These are phyloP conservation scores for Sphaerulina musiva DNA, from an alignment of 2,329 filamentous ascomycete genomes.

Conservation along the genomic window DNA sequence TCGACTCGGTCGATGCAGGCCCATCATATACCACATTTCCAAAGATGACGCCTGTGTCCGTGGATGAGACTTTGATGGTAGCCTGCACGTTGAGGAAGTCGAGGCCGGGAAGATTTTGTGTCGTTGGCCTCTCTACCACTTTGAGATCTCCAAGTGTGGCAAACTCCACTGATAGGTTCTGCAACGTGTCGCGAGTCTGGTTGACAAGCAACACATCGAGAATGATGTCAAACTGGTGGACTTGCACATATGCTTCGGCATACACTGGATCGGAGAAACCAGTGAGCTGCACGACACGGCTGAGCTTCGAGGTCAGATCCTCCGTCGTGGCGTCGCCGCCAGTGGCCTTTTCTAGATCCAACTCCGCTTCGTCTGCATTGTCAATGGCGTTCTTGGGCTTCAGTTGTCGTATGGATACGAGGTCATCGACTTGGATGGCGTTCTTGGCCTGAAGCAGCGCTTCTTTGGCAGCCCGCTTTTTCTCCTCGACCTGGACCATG, in stretches of 20 bases:
- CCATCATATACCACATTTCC: conserved; percentile 98
- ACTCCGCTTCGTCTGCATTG: conserved; percentile 71
- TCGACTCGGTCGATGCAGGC: conserved; percentile 81
- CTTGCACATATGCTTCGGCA: conserved; percentile 97
- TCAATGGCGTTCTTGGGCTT: conserved; percentile 83
- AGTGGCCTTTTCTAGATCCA: conserved; percentile 88
- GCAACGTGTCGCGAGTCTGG: conserved; percentile 90
- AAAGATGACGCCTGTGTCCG: conserved; percentile 96
- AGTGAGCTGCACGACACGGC: conserved; percentile 90
- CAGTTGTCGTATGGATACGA: conserved; percentile 85
- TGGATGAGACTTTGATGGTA: conserved; percentile 97
- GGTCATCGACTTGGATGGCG: conserved; percentile 91
- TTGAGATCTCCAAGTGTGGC: conserved; percentile 97
- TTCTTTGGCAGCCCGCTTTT: conserved; percentile 92
- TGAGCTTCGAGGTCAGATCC: conserved; percentile 88
- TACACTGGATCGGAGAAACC: conserved; percentile 98
- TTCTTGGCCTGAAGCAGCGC: conserved; percentile 88
- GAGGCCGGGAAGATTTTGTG: conserved; percentile 88
- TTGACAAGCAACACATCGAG: conserved; percentile 95
- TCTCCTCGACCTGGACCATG: conserved; percentile 96
- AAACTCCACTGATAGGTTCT: conserved; percentile 96
- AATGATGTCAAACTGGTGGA: conserved; percentile 97
- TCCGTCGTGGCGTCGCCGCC: conserved; percentile 80
- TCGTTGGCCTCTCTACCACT: conserved; percentile 92
- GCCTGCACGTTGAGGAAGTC: conserved; percentile 98